A percentile compares a stretch with the other conserved stretches of the same genome.
phyloP scores from a whole-genome alignment of 495 filamentous ascomycete species.

The Penicillium manginii region DNA sequence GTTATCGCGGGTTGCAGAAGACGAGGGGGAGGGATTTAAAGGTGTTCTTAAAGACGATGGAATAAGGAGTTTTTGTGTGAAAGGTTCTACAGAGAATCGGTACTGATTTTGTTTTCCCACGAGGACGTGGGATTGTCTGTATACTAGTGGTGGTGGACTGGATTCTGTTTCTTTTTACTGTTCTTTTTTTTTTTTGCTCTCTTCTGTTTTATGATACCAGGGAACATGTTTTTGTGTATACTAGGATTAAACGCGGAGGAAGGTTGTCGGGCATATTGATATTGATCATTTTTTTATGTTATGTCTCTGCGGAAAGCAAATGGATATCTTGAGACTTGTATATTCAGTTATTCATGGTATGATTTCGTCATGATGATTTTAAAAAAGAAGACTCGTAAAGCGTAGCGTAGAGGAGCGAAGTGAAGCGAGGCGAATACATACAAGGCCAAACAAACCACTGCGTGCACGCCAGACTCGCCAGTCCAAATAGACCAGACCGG shows the following conservation, averaged over 20 bases:
- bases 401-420: no score
- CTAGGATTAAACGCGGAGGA: conserved; percentile 15
- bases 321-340: background rate
- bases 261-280: no score
- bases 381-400: no score
- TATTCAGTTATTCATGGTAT: no score
- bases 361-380: no score
- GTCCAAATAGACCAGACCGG: no score
- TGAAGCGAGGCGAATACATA: no score
- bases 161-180: conserved; percentile 8
- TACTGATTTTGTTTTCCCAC: background rate
- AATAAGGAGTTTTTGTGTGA: background rate
- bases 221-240: conserved; percentile 27
- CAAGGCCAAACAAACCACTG: no score
- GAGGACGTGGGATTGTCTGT: no score
- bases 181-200: conserved; percentile 6
- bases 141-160: background rate
- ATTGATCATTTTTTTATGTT: background rate
- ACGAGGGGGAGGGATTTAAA: conserved; percentile 37
- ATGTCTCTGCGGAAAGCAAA: conserved; percentile 4
- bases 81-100: background rate
- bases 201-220: conserved; percentile 32
- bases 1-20: conserved; percentile 44
- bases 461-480: no score
- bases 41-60: conserved; percentile 9